phyloP scores from a whole-genome alignment of 441 rosid species.

The Brassica hybrid region DNA sequence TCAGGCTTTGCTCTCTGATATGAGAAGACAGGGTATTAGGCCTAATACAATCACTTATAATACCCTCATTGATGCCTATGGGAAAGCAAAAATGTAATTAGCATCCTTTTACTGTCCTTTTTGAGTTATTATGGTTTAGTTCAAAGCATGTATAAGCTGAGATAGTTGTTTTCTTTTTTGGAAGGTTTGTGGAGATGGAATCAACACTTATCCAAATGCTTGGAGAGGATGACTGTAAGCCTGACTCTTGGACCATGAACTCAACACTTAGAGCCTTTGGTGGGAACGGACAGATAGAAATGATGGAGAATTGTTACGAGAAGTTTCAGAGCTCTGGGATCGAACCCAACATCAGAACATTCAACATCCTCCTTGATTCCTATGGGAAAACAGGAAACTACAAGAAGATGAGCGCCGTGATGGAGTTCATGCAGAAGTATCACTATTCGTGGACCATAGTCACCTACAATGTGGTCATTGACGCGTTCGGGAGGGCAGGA shows the following conservation, averaged over 20 bases:
- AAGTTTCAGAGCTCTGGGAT: slow-evolving; percentile 93
- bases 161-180: background rate
- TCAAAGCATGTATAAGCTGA: background rate
- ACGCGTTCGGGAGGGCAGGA: slow-evolving; percentile 88
- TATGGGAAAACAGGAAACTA: slow-evolving; percentile 79
- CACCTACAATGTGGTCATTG: slow-evolving; percentile 89
- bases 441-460: slow-evolving; percentile 91
- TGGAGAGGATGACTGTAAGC: slow-evolving; percentile 61
- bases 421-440: slow-evolving; percentile 93
- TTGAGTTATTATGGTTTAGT: no score
- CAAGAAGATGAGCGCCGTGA: slow-evolving; percentile 87
- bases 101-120: background rate
- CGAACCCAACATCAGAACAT: slow-evolving; percentile 83
- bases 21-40: slow-evolving; percentile 65
- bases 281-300: slow-evolving; percentile 79
- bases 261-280: slow-evolving; percentile 92
- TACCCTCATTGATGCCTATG: slow-evolving; percentile 85
- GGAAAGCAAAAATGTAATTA: slow-evolving; percentile 79
- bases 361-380: slow-evolving; percentile 85
- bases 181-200: slow-evolving; percentile 94
- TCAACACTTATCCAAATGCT: slow-evolving; percentile 82
- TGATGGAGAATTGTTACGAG: slow-evolving; percentile 90
- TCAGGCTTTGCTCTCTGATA: slow-evolving; percentile 67
- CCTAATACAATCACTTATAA: slow-evolving; percentile 85
- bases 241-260: slow-evolving; percentile 94